A percentile compares a stretch with the other conserved stretches of the same genome.
Evolutionary conservation across 1,139 yeast species (phyloP).

Genomic region (Ogataea hybrid): DNA sequence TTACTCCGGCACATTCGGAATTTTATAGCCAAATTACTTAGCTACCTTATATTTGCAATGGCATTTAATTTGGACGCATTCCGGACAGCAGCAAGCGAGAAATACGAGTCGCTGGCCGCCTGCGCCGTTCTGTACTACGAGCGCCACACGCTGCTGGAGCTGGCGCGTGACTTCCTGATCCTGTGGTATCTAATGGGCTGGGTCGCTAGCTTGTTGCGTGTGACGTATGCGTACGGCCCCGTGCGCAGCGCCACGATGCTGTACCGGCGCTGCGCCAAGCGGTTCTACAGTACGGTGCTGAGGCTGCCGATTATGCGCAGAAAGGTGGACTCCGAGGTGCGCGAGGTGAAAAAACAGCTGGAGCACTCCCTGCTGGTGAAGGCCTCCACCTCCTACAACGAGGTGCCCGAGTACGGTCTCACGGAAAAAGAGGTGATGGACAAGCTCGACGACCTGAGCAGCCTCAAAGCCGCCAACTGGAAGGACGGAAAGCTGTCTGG

Average conservation of each 20-base stretch:
- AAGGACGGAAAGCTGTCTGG: conserved; percentile 84
- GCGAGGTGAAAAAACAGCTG: conserved; percentile 44
- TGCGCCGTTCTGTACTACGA: conserved; percentile 3
- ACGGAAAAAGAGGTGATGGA: conserved; percentile 39
- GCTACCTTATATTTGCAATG: neutral
- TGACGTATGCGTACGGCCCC: conserved; percentile 26
- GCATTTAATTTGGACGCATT: neutral
- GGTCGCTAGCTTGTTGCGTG: conserved; percentile 2
- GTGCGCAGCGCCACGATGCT: conserved; percentile 8
- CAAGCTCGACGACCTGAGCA: conserved; percentile 44
- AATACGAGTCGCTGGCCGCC: neutral
- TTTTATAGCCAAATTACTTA: neutral
- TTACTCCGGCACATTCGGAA: neutral
- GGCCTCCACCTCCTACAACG: conserved; percentile 46
- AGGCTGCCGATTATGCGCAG: conserved; percentile 52
- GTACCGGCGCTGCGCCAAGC: conserved; percentile 7
- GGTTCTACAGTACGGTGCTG: conserved; percentile 33
- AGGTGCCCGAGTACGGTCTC: conserved; percentile 60
- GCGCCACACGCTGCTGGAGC: conserved; percentile 1
- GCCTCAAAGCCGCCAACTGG: conserved; percentile 57
- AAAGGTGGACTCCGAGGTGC: conserved; percentile 62
- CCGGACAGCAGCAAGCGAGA: neutral
- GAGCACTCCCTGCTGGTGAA: conserved; percentile 56
- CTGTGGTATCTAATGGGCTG: conserved; percentile 3
- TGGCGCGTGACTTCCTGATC: conserved; percentile 6